Base-by-base conservation (phyloP, 768 basidiomycete species). In the Dendrothele bispora region DNA sequence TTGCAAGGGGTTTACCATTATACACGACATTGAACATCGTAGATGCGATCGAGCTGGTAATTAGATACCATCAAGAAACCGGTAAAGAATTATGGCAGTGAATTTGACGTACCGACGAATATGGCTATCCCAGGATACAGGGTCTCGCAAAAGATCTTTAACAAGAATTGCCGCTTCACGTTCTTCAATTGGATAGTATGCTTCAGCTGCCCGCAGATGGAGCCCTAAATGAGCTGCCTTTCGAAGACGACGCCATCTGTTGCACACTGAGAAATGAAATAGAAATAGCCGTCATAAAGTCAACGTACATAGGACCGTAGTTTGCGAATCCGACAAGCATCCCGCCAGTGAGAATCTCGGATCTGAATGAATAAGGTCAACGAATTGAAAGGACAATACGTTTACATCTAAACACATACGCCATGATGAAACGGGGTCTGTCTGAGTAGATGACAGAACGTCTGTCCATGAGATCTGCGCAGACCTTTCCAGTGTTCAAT, bases 381-480 rank as follows among this genome's bases (percentile, higher is more conserved):
- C 30, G n/a, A 17, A 10, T 10, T 32, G 10, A 32, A 32, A 10
- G 10, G n/a, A 10, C 17, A 10, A 17, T 10, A 17, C 11, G 30
- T 10, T 32, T n/a, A n/a, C 11, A 32, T 10, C 30, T 32, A 17
- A 32, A 17, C 11, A 32, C 30, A 17, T 10, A 32, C 10, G 54
- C 52, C 20, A 55, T 51, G 32, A 59, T 57, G 27, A 47, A 50
- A 24, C 46, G 39, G 3, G 57, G 55, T 15, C 64, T 54, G 29
- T 64, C 62, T 0, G 58, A 59, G 49, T 67, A 65, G 35, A 58
- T 64, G 1, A 35, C 40, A 5, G 57, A 50, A 15, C 66, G 62
- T 24, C 61, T 60, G 32, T 71, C 68, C 18, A 71, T 53, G 14
- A 74, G 56, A 26, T 74, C 72, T 7, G 43, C 49, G 1, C 63